Evolutionary conservation across 257 asterid species (phyloP).

Genomic region (Scutellaria galericulata): DNA sequence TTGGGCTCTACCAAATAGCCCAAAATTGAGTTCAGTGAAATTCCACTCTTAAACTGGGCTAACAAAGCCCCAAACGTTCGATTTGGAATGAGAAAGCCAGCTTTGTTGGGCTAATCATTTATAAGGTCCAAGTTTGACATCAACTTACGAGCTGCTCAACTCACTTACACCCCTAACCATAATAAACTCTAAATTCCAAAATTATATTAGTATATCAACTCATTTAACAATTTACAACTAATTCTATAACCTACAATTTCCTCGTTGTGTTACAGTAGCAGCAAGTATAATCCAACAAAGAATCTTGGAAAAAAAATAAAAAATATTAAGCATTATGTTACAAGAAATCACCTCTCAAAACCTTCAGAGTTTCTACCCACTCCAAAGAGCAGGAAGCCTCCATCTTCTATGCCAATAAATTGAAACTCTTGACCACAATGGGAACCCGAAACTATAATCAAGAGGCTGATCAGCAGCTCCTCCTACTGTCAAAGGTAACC

Average conservation of each 20-base stretch:
- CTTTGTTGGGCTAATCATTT: too few relatives aligned
- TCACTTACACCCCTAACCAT: too few relatives aligned
- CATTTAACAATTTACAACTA: slow-evolving; percentile 37
- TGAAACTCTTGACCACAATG: slow-evolving; percentile 89
- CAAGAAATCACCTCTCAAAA: slow-evolving; percentile 35
- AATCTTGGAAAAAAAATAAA: slow-evolving; percentile 17
- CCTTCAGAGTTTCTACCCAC: slow-evolving; percentile 39
- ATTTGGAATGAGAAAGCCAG: not conserved
- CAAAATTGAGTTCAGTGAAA: not conserved
- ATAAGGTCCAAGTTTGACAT: too few relatives aligned
- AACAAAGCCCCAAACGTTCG: not conserved
- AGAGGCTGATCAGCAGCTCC: slow-evolving; percentile 90
- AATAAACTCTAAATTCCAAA: not conserved
- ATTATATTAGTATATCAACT: slow-evolving; percentile 25
- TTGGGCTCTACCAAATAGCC: too few relatives aligned
- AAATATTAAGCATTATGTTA: slow-evolving; percentile 25
- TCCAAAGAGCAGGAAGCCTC: slow-evolving; percentile 74
- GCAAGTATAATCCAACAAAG: not conserved
- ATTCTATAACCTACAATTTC: slow-evolving; percentile 29
- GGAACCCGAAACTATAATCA: slow-evolving; percentile 82
- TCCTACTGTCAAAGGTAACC: slow-evolving; percentile 83
- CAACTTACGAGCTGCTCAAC: too few relatives aligned
- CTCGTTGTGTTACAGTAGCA: slow-evolving; percentile 28
- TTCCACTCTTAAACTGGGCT: not conserved
- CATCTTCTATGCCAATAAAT: slow-evolving; percentile 94